phyloP scores from a whole-genome alignment of 2,329 filamentous ascomycete species.

The Beauveria varroae region DNA sequence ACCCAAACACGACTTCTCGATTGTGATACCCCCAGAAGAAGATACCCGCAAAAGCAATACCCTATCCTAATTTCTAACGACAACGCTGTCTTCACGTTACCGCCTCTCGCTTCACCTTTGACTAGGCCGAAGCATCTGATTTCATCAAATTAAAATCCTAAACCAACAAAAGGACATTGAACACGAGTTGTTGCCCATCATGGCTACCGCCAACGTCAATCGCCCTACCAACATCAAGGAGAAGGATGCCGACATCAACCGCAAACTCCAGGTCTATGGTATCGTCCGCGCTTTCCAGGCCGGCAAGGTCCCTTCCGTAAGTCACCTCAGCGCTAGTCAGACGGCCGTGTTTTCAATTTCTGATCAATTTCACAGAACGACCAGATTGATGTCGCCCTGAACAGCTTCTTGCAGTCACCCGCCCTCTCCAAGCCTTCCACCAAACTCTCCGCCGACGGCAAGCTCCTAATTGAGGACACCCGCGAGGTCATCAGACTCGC shows the following conservation, averaged over 20 bases:
- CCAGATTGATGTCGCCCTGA: constrained; percentile 91
- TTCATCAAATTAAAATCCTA: not conserved
- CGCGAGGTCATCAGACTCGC: constrained; percentile 75
- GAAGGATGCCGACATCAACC: constrained; percentile 83
- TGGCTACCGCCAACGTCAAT: constrained; percentile 49
- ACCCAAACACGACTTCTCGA: constrained; percentile 7
- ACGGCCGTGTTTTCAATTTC: not conserved
- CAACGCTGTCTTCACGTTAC: not conserved
- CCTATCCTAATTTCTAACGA: constrained; percentile 4
- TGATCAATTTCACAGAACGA: constrained; percentile 56
- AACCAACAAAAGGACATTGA: not conserved
- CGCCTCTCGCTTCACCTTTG: not conserved
- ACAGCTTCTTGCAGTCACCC: constrained; percentile 71
- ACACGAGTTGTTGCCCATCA: constrained; percentile 9
- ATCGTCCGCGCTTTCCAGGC: constrained; percentile 78
- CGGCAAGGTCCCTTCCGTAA: constrained; percentile 84
- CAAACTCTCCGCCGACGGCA: constrained; percentile 77
- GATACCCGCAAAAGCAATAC: not conserved
- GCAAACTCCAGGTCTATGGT: constrained; percentile 91
- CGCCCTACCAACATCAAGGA: constrained; percentile 63
- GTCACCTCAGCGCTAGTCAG: constrained; percentile 23
- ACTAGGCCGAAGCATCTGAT: constrained; percentile 5
- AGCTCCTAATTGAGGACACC: constrained; percentile 68
- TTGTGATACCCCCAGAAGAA: constrained; percentile 8
- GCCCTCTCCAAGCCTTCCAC: constrained; percentile 62